Percentiles rank a stretch among this genome's conserved stretches.
Evolutionary conservation across 306 rosid genomes (phyloP).

Genomic region (Cicer arietinum): DNA sequence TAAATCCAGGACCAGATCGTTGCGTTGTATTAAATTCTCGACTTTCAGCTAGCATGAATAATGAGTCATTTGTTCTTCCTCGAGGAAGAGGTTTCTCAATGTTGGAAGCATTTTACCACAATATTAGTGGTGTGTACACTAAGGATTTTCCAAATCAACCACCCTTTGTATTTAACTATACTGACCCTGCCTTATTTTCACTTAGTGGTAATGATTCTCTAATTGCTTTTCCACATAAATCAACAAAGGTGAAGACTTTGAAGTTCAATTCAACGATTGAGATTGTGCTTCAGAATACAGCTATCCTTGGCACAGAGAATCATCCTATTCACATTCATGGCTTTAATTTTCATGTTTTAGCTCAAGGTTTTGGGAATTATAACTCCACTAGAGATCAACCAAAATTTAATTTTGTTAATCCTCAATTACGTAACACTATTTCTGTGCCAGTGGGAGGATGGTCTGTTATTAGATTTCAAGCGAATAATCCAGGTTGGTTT

Average conservation of each 20-base stretch:
- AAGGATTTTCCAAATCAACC: conserved; percentile 60
- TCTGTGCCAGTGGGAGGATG: conserved; percentile 73
- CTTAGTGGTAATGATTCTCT: background rate
- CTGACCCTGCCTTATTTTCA: background rate
- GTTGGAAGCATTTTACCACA: conserved; percentile 52
- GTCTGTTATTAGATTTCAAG: conserved; percentile 61
- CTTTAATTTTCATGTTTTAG: conserved; percentile 65
- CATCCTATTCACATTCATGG: conserved; percentile 76
- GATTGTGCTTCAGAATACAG: conserved; percentile 64
- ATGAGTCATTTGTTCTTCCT: conserved; percentile 67
- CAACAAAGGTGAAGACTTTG: conserved; percentile 63
- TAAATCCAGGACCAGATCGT: background rate
- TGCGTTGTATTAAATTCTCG: background rate
- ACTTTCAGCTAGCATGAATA: conserved; percentile 71
- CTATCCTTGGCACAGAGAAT: conserved; percentile 44
- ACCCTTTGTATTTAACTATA: conserved; percentile 49
- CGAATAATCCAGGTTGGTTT: conserved; percentile 51
- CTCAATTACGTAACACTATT: conserved; percentile 67
- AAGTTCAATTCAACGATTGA: conserved; percentile 64
- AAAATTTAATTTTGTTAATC: conserved; percentile 60
- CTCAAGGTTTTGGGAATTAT: conserved; percentile 72
- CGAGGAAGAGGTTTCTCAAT: conserved; percentile 38
- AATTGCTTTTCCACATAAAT: conserved; percentile 47
- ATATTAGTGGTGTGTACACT: conserved; percentile 52
- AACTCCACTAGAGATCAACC: conserved; percentile 39